Evolutionary conservation across 306 rosid species (phyloP).

Genomic region (Lotus japonicus): DNA sequence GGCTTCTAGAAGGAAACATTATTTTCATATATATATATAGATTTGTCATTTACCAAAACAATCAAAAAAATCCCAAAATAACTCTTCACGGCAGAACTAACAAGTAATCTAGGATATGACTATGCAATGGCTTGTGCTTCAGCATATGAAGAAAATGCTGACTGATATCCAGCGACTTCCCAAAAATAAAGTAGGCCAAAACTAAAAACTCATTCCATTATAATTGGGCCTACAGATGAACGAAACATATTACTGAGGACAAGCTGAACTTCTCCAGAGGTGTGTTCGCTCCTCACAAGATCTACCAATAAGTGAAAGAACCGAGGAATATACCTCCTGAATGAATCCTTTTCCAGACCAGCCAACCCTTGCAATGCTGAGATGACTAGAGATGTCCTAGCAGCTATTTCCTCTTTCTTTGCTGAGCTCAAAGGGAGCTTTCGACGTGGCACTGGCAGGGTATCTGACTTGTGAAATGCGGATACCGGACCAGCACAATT

Average conservation of each 20-base stretch:
- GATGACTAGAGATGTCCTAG: conserved; percentile 68
- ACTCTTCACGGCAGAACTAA: conserved; percentile 1
- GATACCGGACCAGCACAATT: conserved; percentile 54
- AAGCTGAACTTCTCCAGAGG: conserved; percentile 85
- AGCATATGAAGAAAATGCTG: conserved; percentile 24
- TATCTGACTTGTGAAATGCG: conserved; percentile 24
- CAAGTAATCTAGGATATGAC: conserved; percentile 4
- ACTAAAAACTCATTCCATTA: conserved; percentile 41
- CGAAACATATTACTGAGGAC: conserved; percentile 70
- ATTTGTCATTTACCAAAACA: conserved; percentile 40
- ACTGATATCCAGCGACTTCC: conserved; percentile 19
- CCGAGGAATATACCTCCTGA: conserved; percentile 55
- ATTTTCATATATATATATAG: too few relatives aligned
- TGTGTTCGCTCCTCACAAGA: conserved; percentile 81
- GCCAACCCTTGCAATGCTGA: conserved; percentile 63
- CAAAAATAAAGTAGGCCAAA: conserved; percentile 9
- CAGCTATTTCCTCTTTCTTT: conserved; percentile 83
- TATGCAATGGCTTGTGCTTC: conserved; percentile 16
- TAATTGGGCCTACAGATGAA: conserved; percentile 75
- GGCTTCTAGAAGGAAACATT: too few relatives aligned
- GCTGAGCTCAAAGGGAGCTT: conserved; percentile 73
- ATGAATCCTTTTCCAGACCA: conserved; percentile 51
- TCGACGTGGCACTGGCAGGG: conserved; percentile 39
- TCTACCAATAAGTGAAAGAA: conserved; percentile 82
- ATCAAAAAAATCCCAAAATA: conserved; percentile 11